Base-by-base conservation (phyloP, 2,329 filamentous ascomycete species). In the Fusarium napiforme region DNA sequence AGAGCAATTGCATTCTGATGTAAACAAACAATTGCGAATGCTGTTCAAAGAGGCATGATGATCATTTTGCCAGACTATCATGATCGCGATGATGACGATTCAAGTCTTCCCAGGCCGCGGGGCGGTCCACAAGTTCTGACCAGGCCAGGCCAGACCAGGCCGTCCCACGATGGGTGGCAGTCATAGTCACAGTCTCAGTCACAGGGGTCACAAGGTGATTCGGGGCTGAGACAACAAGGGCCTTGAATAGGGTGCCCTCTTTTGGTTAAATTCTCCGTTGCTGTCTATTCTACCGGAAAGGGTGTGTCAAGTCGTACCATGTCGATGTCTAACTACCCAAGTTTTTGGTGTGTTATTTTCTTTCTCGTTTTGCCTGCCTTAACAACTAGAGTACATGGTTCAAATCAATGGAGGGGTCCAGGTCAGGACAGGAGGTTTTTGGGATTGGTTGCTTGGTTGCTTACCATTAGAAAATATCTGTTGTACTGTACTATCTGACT, bases 1-100 rank as follows among this genome's bases (percentile, higher is more conserved):
- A 92, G 64, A 90, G 90, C 78, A 97, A 97, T 84, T 98, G 96
- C 82, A 78, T 82, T 63, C 82, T 98, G 77, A 98, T 99, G 96
- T 99, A 74, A 68, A 68, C 2, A n/a, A 56, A 46, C 18, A 49
- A 49, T 59, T 60, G 61, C 40, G 58, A 34, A 42, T n/a, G 11
- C 4, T 49, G 40, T 46, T 37, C 50, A 52, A 46, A 34, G 18
- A 57, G 47, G 49, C 47, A 64, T n/a, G 12, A 5, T 21, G 15
- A 46, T 32, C 46, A 23, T 9, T 55, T 28, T 68, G 30, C 64
- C 55, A 55, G 52, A 62, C 36, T 43, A 68, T 64, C 28, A 73
- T 52, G 49, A 71, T 68, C 40, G 58, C 34, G 28, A 67, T 67
- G 58, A 49, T 34, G 45, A 56, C 50, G 37, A 63, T 62, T 59